phyloP scores from a whole-genome alignment of 768 basidiomycete genomes.

The Phlegmacium glaucopus region DNA sequence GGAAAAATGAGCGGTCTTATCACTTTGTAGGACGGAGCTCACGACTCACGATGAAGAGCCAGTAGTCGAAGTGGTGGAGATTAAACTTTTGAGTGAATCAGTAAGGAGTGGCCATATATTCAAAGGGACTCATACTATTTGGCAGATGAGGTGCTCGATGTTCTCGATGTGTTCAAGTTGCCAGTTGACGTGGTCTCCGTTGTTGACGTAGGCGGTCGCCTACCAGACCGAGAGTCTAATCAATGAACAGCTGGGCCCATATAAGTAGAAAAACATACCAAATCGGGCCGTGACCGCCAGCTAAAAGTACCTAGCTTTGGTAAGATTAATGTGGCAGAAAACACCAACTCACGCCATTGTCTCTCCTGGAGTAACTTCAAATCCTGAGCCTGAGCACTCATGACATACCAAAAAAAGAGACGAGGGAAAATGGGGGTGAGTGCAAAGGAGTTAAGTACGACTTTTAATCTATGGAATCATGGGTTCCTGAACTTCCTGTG shows the following conservation, averaged over 20 bases:
- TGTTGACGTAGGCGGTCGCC: background rate
- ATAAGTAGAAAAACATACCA: background rate
- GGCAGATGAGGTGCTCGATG: background rate
- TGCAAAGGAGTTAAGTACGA: too few relatives aligned
- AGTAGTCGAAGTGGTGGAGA: too few relatives aligned
- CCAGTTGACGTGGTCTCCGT: background rate
- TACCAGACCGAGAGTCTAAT: background rate
- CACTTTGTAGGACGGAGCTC: background rate
- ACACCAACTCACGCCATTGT: too few relatives aligned
- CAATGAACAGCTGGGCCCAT: background rate
- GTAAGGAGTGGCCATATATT: too few relatives aligned
- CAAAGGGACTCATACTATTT: too few relatives aligned
- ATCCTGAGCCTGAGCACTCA: conserved; percentile 22
- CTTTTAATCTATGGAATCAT: too few relatives aligned
- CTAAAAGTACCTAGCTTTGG: conserved; percentile 1
- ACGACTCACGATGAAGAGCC: conserved; percentile 2
- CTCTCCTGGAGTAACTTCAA: too few relatives aligned
- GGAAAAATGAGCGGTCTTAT: background rate
- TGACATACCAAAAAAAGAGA: conserved; percentile 15
- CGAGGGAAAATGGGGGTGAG: conserved; percentile 7
- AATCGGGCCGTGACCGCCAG: conserved; percentile 5
- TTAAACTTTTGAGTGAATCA: too few relatives aligned
- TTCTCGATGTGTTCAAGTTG: background rate
- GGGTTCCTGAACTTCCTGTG: too few relatives aligned
- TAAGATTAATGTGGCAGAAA: too few relatives aligned